Evolutionary conservation across 2,329 filamentous ascomycete genomes (phyloP).

Genomic region (Arachnopeziza araneosa): DNA sequence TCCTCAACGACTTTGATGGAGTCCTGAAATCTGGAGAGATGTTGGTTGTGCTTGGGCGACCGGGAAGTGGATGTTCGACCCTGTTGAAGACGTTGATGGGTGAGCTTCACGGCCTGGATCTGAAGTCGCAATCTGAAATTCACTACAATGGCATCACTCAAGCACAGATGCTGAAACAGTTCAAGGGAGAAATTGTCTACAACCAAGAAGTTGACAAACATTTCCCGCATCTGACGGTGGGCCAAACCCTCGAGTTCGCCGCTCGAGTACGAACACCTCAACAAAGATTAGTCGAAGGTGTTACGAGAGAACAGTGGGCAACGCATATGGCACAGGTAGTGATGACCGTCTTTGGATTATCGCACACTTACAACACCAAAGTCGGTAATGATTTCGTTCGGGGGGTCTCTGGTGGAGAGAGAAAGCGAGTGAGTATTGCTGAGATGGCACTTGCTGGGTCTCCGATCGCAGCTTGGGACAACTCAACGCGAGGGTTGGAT

Average conservation of each 20-base stretch:
- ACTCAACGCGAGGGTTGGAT: conserved; percentile 62
- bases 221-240: conserved; percentile 70
- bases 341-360: conserved; percentile 66
- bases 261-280: conserved; percentile 62
- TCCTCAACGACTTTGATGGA: conserved; percentile 60
- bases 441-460: conserved; percentile 60
- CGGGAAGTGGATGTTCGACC: conserved; percentile 59
- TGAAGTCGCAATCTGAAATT: conserved; percentile 46
- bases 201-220: conserved; percentile 73
- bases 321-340: conserved; percentile 46
- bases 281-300: conserved; percentile 47
- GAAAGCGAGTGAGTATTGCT: conserved; percentile 77
- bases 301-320: conserved; percentile 49
- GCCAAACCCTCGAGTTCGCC: conserved; percentile 69
- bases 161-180: conserved; percentile 50
- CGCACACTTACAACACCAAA: conserved; percentile 65
- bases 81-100: conserved; percentile 55
- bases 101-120: conserved; percentile 51
- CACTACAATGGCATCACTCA: conserved; percentile 53
- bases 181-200: conserved; percentile 63
- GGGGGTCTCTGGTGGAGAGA: conserved; percentile 65
- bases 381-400: conserved; percentile 69
- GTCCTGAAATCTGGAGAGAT: conserved; percentile 60
- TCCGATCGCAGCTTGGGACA: conserved; percentile 35
- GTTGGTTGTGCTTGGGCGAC: conserved; percentile 62